These are phyloP conservation scores for Lolium multiflorum DNA, from an alignment of 176 grass and related monocot genomes.

Conservation along the genomic window DNA sequence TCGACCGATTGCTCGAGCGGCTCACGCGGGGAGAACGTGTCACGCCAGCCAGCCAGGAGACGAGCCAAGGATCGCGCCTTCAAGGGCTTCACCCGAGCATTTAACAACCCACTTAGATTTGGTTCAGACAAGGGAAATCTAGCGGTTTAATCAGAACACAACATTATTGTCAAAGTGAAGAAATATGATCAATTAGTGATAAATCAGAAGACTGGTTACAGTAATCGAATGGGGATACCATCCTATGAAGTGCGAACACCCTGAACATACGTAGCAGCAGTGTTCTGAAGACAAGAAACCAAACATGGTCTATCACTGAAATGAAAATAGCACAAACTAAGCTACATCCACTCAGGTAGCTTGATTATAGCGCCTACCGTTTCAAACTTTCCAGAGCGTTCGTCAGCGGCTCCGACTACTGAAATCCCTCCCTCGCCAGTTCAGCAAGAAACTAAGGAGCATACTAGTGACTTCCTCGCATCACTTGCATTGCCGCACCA, in stretches of 20 bases:
- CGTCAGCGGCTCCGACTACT: not conserved
- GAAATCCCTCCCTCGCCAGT: not conserved
- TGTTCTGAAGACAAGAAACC: not conserved
- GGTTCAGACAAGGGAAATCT: too few relatives aligned
- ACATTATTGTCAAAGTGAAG: too few relatives aligned
- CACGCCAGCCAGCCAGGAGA: too few relatives aligned
- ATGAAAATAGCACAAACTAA: not conserved
- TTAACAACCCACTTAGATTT: too few relatives aligned
- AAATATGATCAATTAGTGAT: too few relatives aligned
- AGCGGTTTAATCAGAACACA: too few relatives aligned
- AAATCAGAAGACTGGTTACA: too few relatives aligned
- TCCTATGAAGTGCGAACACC: not conserved
- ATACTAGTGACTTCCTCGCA: not conserved
- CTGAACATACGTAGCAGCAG: not conserved
- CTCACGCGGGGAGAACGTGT: too few relatives aligned
- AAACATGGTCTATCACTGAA: not conserved
- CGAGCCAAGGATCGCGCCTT: too few relatives aligned
- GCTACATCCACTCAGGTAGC: not conserved
- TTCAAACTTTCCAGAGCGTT: not conserved
- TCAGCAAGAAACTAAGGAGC: slow-evolving; percentile 25
- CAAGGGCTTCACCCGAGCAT: too few relatives aligned
- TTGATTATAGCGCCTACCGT: not conserved
- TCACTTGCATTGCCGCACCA: not conserved
- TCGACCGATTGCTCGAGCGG: too few relatives aligned
- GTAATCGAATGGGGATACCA: not conserved